phyloP scores from a whole-genome alignment of 2,329 filamentous ascomycete genomes.

The Aspergillus latus region DNA sequence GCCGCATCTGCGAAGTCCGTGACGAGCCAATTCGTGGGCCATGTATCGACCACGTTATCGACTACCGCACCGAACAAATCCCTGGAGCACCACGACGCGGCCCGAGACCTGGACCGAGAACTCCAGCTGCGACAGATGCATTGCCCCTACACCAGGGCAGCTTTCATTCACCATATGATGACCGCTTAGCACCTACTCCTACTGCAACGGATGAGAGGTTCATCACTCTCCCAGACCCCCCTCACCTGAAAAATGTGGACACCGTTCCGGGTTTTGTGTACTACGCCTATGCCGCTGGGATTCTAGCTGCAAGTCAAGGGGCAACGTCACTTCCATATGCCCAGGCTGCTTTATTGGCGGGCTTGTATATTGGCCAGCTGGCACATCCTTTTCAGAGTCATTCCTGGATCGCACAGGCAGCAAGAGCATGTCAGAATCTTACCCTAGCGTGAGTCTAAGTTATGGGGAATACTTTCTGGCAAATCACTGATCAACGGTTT shows the following conservation, averaged over 20 bases:
- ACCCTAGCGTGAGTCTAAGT: conserved; percentile 60
- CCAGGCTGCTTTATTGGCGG: conserved; percentile 79
- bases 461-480: conserved; percentile 16
- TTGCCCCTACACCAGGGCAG: conserved; percentile 22
- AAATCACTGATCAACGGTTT: conserved; percentile 7
- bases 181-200: conserved; percentile 21
- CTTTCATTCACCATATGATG: conserved; percentile 20
- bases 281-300: conserved; percentile 81
- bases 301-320: conserved; percentile 77
- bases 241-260: conserved; percentile 66
- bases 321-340: conserved; percentile 79
- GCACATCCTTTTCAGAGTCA: conserved; percentile 85
- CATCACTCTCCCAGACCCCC: conserved; percentile 18
- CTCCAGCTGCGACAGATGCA: conserved; percentile 30
- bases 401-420: conserved; percentile 64
- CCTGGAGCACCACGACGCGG: conserved; percentile 25
- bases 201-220: conserved; percentile 15
- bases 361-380: conserved; percentile 84
- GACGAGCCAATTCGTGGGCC: conserved; percentile 53
- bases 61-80: conserved; percentile 31
- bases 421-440: conserved; percentile 65
- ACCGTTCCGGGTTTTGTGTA: conserved; percentile 87
- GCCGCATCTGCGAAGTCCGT: conserved; percentile 69
- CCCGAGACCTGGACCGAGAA: conserved; percentile 20
- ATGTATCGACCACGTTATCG: conserved; percentile 43